phyloP scores from a whole-genome alignment of 2,329 filamentous ascomycete genomes.

The Emergomyces orientalis region DNA sequence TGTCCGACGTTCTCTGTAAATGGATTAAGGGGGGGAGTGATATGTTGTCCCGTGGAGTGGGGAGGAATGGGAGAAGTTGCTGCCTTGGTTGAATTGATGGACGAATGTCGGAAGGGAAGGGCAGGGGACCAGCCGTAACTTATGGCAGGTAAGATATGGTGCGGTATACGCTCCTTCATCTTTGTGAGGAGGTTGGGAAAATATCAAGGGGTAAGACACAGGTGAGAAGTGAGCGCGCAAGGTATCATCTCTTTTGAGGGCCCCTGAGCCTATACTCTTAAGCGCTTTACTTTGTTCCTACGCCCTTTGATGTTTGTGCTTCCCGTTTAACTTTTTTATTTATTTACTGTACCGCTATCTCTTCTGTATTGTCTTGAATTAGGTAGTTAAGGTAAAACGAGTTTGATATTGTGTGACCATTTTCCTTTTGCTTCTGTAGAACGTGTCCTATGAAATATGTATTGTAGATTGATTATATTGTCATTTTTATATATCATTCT shows the following conservation, averaged over 20 bases:
- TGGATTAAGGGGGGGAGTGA: neutral
- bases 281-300: neutral
- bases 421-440: neutral
- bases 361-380: neutral
- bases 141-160: neutral
- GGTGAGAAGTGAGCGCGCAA: neutral
- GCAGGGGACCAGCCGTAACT: neutral
- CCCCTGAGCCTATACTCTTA: neutral
- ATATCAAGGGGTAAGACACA: neutral
- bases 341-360: neutral
- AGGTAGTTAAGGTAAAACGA: neutral
- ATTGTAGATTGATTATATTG: neutral
- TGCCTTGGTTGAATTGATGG: neutral
- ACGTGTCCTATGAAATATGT: neutral
- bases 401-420: neutral
- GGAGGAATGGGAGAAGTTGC: neutral
- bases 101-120: neutral
- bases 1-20: neutral
- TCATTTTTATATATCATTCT: neutral
- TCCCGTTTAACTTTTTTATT: neutral
- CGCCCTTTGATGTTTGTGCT: neutral
- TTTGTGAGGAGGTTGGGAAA: neutral
- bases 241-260: neutral
- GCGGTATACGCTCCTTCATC: neutral
- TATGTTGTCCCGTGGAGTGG: neutral